A percentile compares a stretch with the other conserved stretches of the same genome.
phyloP scores from a whole-genome alignment of 257 asterid genomes.

The Ilex asprella region DNA sequence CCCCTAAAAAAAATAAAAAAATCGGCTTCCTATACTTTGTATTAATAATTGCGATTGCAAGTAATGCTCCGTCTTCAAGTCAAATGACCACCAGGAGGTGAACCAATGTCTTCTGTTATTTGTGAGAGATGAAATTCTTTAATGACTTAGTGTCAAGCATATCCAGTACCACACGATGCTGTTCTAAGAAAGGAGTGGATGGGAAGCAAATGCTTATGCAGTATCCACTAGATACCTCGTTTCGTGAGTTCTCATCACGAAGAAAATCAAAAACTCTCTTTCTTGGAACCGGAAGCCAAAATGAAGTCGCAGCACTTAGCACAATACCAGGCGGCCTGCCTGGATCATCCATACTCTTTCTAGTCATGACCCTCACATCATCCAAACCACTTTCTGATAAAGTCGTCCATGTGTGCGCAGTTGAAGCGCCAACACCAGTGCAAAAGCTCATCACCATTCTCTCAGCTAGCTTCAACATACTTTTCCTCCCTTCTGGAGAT shows the following conservation, averaged over 20 bases:
- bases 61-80: too few relatives aligned
- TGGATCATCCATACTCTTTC: conserved; percentile 51
- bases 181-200: too few relatives aligned
- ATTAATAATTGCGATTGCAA: too few relatives aligned
- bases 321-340: conserved; percentile 59
- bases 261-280: conserved; percentile 47
- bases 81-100: too few relatives aligned
- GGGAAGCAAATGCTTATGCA: too few relatives aligned
- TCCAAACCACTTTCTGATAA: conserved; percentile 46
- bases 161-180: too few relatives aligned
- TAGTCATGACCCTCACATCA: conserved; percentile 51
- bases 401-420: conserved; percentile 53
- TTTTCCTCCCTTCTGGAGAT: conserved; percentile 40
- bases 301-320: conserved; percentile 57
- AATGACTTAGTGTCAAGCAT: too few relatives aligned
- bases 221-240: conserved; percentile 28
- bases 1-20: too few relatives aligned
- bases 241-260: conserved; percentile 45
- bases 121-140: too few relatives aligned
- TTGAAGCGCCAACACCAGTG: conserved; percentile 53
- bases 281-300: conserved; percentile 49
- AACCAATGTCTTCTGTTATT: too few relatives aligned
- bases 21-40: too few relatives aligned
- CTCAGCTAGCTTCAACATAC: conserved; percentile 47
- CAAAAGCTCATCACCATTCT: conserved; percentile 58